Conservation (phyloP, 1,284 basidiomycete species). For the Polyporus tsugae region DNA sequence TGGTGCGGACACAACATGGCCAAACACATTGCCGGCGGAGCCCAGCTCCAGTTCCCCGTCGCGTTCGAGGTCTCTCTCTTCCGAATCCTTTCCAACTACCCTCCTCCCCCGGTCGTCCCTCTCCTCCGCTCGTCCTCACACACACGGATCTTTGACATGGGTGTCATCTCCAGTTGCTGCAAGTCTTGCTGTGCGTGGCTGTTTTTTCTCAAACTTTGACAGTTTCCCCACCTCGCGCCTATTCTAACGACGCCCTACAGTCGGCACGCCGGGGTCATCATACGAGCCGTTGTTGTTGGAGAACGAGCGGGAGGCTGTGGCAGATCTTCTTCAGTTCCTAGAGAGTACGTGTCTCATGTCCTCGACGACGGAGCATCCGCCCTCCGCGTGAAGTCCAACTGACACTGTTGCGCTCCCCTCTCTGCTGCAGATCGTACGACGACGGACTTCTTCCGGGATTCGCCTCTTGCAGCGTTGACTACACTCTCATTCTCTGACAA, state of each 20-base stretch:
- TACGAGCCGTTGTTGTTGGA: slow-evolving; percentile 96
- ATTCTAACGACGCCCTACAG: slow-evolving; percentile 46
- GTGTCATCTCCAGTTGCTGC: slow-evolving; percentile 75
- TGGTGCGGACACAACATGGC: slow-evolving; percentile 27
- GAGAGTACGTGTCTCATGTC: slow-evolving; percentile 76
- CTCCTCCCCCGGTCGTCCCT: slow-evolving; percentile 28
- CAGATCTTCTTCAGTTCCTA: slow-evolving; percentile 96
- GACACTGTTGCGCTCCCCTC: slow-evolving; percentile 24
- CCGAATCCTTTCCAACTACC: slow-evolving; percentile 25
- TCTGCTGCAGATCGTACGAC: slow-evolving; percentile 82
- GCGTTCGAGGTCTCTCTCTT: slow-evolving; percentile 18
- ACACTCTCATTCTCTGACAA: slow-evolving; percentile 99
- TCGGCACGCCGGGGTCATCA: slow-evolving; percentile 78
- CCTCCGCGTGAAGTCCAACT: slow-evolving; percentile 18
- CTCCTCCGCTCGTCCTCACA: slow-evolving; percentile 35
- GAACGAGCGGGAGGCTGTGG: slow-evolving; percentile 98
- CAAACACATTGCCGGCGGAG: slow-evolving; percentile 31
- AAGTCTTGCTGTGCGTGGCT: slow-evolving; percentile 74
- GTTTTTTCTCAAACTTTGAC: slow-evolving; percentile 16
- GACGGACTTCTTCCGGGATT: slow-evolving; percentile 95
- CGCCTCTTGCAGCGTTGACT: slow-evolving; percentile 92
- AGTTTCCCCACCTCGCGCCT: slow-evolving; percentile 24
- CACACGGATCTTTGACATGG: slow-evolving; percentile 48
- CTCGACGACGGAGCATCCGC: background rate
- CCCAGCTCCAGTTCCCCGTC: slow-evolving; percentile 22